Base-by-base conservation (phyloP, 2,329 filamentous ascomycete species). In the Parastagonospora nodorum region DNA sequence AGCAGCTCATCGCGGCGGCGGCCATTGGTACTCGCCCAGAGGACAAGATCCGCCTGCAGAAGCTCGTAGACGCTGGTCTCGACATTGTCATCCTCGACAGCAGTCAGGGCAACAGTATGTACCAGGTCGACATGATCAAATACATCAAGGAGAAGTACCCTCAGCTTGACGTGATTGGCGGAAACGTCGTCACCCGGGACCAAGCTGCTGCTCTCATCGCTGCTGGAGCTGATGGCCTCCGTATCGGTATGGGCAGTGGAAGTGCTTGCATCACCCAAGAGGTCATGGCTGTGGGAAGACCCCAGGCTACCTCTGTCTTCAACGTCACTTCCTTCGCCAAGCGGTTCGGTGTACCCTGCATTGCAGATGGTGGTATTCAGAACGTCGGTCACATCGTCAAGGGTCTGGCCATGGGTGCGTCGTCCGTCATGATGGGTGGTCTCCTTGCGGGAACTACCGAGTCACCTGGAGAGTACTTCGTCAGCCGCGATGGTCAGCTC, bases 301-400 rank as follows among this genome's bases (percentile, higher is more conserved):
- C 94, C 50, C 94, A 99, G 79, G 94, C 95, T 36, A 90, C 92
- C 27, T 88, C 94, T 37, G 93, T 99, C 53, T 92, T 89, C 81
- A 90, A 88, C 64, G 94, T 99, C 66, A 88, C 90, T 68, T 81
- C 85, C 46, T 99, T 99, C 68, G 93, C 94, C 45, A 89, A 89
- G 50, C 88, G 87, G 63, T 99, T 99, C 69, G 94, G 95, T 56
- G 92, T 99, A 63, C 94, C 94, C 50, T 97, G 93, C 78, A 97
- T 99, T 72, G 94, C 94, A 53, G 94, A 99, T 68, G 94, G 94
- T 67, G 94, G 94, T 78, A 89, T 99, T 64, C 94, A 99, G 78
- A 99, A 99, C 72, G 90, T 99, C 61, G 94, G 94, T 48, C 95
- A 99, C 81, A 97, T 99, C 62, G 94, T 99, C 77, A 99, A 99